Conservation (phyloP, 148 eudicot genomes). For the Talinum fruticosum region DNA sequence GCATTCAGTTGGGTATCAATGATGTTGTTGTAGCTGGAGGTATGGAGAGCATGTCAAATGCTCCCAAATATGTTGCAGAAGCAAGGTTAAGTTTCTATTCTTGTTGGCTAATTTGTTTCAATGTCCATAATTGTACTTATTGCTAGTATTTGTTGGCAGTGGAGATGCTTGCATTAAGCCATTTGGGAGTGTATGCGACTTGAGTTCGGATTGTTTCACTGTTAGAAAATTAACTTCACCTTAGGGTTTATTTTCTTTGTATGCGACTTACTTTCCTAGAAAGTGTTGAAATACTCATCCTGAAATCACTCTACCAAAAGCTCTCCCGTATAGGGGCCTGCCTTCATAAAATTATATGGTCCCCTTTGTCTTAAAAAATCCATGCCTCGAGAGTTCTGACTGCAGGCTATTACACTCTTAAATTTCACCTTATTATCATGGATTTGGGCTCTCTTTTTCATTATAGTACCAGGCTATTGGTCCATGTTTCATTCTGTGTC, state of each 20-base stretch:
- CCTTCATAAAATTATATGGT: not conserved
- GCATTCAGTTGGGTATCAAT: conserved; percentile 89
- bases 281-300: not conserved
- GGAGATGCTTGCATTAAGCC: not conserved
- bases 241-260: not conserved
- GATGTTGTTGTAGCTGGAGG: conserved; percentile 98
- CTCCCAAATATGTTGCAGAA: conserved; percentile 85
- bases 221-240: not conserved
- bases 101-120: not conserved
- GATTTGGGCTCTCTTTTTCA: not conserved
- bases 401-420: not conserved
- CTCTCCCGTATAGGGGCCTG: not conserved
- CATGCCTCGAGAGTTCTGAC: too few relatives aligned
- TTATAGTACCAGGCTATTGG: not conserved
- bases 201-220: not conserved
- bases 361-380: not conserved
- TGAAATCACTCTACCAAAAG: not conserved
- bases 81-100: conserved; percentile 56
- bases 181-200: not conserved
- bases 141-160: not conserved
- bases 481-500: too few relatives aligned
- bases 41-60: conserved; percentile 99
- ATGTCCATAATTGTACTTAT: not conserved
- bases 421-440: not conserved
- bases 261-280: not conserved